phyloP scores from a whole-genome alignment of 768 basidiomycete species.

The Leccinum obscurum region DNA sequence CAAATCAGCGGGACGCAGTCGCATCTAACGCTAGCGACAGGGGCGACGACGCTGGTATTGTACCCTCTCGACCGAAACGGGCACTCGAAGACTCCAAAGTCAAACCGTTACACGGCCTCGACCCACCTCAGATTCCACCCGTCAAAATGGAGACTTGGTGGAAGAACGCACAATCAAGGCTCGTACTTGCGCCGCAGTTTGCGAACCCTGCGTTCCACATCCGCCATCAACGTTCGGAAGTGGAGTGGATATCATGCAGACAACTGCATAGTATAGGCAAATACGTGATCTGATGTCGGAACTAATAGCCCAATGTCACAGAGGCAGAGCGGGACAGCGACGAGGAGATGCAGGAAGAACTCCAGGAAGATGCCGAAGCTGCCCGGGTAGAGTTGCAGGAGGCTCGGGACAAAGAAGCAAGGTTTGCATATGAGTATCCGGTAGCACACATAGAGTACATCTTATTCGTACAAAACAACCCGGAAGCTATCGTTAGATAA shows the following conservation, averaged over 20 bases:
- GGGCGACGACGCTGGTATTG: no score
- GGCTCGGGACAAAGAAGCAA: conserved; percentile 22
- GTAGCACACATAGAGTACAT: conserved; percentile 20
- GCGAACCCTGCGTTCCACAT: no score
- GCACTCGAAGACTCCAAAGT: no score
- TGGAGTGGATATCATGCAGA: conserved; percentile 47
- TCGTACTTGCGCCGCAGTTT: no score
- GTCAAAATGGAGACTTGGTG: no score
- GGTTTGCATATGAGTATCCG: conserved; percentile 28
- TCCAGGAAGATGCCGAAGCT: conserved; percentile 37
- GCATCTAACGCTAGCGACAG: no score
- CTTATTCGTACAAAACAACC: no score
- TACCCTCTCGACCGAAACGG: no score
- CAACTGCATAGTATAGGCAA: conserved; percentile 48
- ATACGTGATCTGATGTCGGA: conserved; percentile 48
- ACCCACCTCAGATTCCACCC: no score
- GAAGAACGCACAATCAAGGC: no score
- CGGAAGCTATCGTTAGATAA: not conserved
- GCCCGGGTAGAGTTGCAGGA: conserved; percentile 23
- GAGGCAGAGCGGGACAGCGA: conserved; percentile 43
- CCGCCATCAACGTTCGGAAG: conserved; percentile 32
- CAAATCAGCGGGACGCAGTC: no score
- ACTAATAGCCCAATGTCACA: conserved; percentile 42
- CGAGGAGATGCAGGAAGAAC: conserved; percentile 45
- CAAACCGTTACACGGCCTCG: no score